phyloP scores from a whole-genome alignment of 768 basidiomycete genomes.

The Amanita pseudoporphyria region DNA sequence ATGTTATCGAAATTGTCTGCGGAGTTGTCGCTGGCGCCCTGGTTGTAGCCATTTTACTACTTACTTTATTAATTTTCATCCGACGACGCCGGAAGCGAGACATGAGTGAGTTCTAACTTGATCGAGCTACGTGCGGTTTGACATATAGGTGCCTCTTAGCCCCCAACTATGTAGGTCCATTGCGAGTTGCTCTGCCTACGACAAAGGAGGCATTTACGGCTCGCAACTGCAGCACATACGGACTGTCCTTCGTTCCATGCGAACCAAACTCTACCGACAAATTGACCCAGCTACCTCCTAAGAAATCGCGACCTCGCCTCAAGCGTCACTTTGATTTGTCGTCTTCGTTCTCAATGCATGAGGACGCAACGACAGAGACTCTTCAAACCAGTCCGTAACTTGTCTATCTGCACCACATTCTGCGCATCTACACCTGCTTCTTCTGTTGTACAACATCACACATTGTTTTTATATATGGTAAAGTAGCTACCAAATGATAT shows the following conservation, averaged over 20 bases:
- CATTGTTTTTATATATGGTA: neutral
- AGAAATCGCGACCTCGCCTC: constrained; percentile 2
- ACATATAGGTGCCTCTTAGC: constrained; percentile 1
- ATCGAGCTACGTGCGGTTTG: neutral
- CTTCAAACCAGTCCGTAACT: neutral
- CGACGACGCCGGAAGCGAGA: constrained; percentile 8
- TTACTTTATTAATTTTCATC: constrained; percentile 10
- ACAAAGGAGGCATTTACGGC: constrained; percentile 24
- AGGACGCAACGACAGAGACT: neutral
- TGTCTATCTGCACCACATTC: neutral
- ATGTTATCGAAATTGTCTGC: constrained; percentile 8
- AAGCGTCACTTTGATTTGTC: neutral
- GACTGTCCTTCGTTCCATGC: constrained; percentile 16
- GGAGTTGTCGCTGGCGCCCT: constrained; percentile 3
- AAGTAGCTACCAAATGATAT: neutral
- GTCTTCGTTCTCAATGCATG: neutral
- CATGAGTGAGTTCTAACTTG: constrained; percentile 1
- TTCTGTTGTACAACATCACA: constrained; percentile 2
- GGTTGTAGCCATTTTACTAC: constrained; percentile 4
- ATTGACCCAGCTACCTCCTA: constrained; percentile 10
- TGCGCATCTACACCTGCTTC: neutral
- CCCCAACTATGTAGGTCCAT: constrained; percentile 16
- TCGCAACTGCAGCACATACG: constrained; percentile 20
- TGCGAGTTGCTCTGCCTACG: constrained; percentile 17
- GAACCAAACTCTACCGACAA: constrained; percentile 12